phyloP scores from a whole-genome alignment of 306 rosid species.

The Trifolium dubium region DNA sequence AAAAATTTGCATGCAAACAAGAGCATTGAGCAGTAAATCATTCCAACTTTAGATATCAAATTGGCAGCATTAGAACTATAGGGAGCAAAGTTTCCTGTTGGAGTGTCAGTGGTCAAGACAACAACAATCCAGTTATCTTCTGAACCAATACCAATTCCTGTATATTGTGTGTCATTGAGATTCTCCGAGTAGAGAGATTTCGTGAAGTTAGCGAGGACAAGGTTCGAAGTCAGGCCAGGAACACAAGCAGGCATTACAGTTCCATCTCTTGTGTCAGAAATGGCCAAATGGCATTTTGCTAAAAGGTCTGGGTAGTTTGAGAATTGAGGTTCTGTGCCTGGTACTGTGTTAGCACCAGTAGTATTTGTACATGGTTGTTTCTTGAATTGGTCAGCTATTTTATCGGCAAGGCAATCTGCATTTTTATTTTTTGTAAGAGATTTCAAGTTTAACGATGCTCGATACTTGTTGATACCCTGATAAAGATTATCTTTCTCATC shows the following conservation, averaged over 20 bases:
- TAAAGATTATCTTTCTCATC: constrained; percentile 73
- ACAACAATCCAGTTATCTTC: constrained; percentile 82
- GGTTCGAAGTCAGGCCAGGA: constrained; percentile 61
- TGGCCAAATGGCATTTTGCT: constrained; percentile 68
- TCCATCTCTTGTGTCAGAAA: constrained; percentile 82
- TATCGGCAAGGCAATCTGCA: constrained; percentile 81
- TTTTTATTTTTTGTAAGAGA: constrained; percentile 61
- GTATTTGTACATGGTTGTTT: constrained; percentile 80
- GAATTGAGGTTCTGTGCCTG: constrained; percentile 87
- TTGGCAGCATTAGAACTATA: constrained; percentile 43
- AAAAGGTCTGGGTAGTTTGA: constrained; percentile 68
- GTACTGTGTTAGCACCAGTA: constrained; percentile 88
- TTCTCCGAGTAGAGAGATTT: constrained; percentile 67
- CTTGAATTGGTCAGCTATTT: constrained; percentile 83
- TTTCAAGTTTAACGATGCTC: constrained; percentile 64
- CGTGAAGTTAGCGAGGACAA: constrained; percentile 81
- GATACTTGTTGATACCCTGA: constrained; percentile 70
- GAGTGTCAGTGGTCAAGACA: constrained; percentile 69
- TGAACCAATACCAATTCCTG: constrained; percentile 80
- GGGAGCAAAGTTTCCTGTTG: constrained; percentile 74
- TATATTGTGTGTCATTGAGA: constrained; percentile 73
- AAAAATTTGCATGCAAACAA: constrained; percentile 52
- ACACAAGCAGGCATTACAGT: constrained; percentile 79
- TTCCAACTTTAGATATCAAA: constrained; percentile 52
- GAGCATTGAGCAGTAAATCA: constrained; percentile 51